Evolutionary conservation across 306 rosid genomes (phyloP).

Genomic region (Cicer yamashitae): DNA sequence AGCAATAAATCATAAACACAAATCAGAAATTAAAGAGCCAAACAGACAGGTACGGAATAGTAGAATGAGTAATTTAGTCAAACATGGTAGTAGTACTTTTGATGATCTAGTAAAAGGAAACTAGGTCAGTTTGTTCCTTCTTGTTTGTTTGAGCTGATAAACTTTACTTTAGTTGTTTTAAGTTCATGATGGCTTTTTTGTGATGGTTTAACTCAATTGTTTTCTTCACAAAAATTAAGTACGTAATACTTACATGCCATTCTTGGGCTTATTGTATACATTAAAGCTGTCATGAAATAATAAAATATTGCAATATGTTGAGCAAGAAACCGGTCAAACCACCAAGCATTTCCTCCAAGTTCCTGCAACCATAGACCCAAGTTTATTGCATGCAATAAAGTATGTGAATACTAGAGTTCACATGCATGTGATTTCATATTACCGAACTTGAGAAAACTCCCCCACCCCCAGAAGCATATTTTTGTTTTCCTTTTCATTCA

Average conservation of each 20-base stretch:
- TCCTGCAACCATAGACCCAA: conserved; percentile 69
- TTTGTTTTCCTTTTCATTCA: background rate
- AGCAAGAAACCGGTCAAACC: conserved; percentile 99
- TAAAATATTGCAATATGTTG: conserved; percentile 86
- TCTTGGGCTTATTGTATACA: conserved; percentile 90
- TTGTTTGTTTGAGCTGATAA: conserved; percentile 5
- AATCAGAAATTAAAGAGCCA: conserved; percentile 40
- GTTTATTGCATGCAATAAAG: conserved; percentile 23
- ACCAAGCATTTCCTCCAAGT: conserved; percentile 91
- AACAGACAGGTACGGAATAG: background rate
- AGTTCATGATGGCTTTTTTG: conserved; percentile 19
- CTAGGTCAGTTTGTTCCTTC: conserved; percentile 18
- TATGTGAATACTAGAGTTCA: conserved; percentile 25
- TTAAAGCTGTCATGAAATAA: conserved; percentile 79
- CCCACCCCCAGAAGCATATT: background rate
- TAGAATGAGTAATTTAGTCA: conserved; percentile 24
- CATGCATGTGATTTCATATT: conserved; percentile 12
- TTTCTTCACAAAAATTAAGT: conserved; percentile 32
- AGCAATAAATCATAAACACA: conserved; percentile 42
- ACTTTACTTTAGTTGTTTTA: conserved; percentile 9
- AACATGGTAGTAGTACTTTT: conserved; percentile 1
- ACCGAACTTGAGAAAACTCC: conserved; percentile 10
- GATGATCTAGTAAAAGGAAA: conserved; percentile 30
- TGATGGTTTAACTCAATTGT: background rate
- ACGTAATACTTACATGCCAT: conserved; percentile 87